phyloP scores from a whole-genome alignment of 495 filamentous ascomycete genomes.

The Xylaria telfairii region DNA sequence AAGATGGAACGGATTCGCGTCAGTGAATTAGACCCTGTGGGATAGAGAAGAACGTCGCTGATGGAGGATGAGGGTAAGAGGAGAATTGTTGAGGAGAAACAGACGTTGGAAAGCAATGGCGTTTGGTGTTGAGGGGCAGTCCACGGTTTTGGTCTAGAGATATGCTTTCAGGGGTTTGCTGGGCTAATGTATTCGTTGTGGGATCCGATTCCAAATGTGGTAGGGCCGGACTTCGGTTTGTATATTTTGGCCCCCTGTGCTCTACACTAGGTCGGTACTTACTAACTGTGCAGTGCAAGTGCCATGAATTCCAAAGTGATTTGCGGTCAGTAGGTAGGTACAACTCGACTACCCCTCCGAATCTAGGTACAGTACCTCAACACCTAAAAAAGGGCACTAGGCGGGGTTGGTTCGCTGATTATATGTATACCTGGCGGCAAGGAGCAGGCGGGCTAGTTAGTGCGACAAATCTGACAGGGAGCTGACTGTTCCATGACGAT shows the following conservation, averaged over 20 bases:
- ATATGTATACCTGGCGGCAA: conserved; percentile 2
- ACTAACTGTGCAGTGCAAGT: too few relatives aligned
- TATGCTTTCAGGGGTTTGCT: conserved; percentile 4
- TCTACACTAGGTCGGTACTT: too few relatives aligned
- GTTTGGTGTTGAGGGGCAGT: conserved; percentile 29
- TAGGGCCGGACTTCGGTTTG: conserved; percentile 16
- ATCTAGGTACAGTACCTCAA: not conserved
- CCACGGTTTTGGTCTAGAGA: not conserved
- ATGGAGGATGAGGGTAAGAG: not conserved
- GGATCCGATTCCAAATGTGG: conserved; percentile 22
- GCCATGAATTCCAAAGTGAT: too few relatives aligned
- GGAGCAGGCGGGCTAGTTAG: not conserved
- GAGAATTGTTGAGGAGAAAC: conserved; percentile 12
- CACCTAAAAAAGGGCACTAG: not conserved
- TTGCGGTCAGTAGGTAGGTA: too few relatives aligned
- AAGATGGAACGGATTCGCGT: not conserved
- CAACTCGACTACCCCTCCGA: not conserved
- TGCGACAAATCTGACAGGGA: conserved; percentile 1
- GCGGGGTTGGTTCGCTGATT: not conserved
- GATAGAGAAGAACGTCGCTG: not conserved
- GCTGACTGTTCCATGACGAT: conserved; percentile 20
- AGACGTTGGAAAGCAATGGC: conserved; percentile 22
- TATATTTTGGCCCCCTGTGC: not conserved
- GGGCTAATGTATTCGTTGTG: conserved; percentile 3
- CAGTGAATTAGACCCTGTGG: not conserved